These are phyloP conservation scores for Entomortierella chlamydospora DNA, from an alignment of 192 early-diverging fungal genomes.

Conservation along the genomic window DNA sequence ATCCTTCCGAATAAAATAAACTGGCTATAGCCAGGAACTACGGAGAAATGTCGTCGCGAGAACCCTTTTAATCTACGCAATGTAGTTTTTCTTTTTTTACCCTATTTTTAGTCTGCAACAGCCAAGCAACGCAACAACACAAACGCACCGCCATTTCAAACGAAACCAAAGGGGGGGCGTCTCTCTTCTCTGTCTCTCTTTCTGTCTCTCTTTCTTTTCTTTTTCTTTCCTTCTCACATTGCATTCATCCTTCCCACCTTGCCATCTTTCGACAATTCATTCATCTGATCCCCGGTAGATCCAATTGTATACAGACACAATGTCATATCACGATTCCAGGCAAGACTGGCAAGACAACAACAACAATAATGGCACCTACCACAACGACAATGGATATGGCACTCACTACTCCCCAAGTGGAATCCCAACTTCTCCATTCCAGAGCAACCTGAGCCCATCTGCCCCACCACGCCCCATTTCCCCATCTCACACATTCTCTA, in stretches of 20 bases:
- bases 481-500: neutral
- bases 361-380: too few relatives aligned
- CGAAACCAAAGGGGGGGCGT: too few relatives aligned
- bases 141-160: too few relatives aligned
- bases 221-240: neutral
- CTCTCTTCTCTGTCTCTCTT: neutral
- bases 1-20: too few relatives aligned
- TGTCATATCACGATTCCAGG: constrained; percentile 35
- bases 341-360: constrained; percentile 24
- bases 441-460: neutral
- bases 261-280: neutral
- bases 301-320: neutral
- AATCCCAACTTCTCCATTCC: constrained; percentile 7
- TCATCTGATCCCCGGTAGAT: neutral
- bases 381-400: constrained; percentile 2
- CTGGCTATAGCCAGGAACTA: too few relatives aligned
- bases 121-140: too few relatives aligned
- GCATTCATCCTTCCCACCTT: neutral
- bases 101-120: too few relatives aligned
- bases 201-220: neutral
- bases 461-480: neutral
- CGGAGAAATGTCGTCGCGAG: too few relatives aligned
- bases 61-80: too few relatives aligned
- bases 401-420: neutral
- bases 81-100: too few relatives aligned